Conservation (phyloP, 2,329 filamentous ascomycete species). For the Trichophyton benhamiae region DNA sequence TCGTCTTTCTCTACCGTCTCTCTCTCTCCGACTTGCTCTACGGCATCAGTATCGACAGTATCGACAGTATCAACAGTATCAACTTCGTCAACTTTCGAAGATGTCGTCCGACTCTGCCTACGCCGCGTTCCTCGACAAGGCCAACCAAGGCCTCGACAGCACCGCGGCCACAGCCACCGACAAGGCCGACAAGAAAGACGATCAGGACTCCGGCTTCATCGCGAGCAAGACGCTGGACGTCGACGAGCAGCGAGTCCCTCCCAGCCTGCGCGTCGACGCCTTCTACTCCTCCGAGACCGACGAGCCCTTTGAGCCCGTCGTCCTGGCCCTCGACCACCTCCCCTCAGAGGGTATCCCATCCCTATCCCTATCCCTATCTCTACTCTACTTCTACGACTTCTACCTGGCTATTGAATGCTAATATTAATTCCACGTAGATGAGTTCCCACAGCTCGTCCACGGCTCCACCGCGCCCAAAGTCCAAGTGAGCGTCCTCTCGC, state of each 20-base stretch:
- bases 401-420: no score
- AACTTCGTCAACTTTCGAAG: neutral
- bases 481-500: constrained; percentile 43
- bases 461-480: neutral
- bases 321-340: constrained; percentile 42
- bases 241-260: constrained; percentile 48
- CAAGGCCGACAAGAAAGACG: neutral
- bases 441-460: neutral
- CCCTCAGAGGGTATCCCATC: neutral
- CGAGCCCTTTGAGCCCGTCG: constrained; percentile 70
- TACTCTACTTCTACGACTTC: neutral
- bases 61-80: neutral
- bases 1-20: neutral
- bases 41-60: neutral
- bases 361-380: neutral
- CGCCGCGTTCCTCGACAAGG: constrained; percentile 72
- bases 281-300: constrained; percentile 74
- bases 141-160: constrained; percentile 52
- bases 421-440: neutral
- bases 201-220: constrained; percentile 25
- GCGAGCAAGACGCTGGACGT: neutral
- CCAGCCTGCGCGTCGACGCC: constrained; percentile 44
- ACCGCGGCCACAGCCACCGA: constrained; percentile 5
- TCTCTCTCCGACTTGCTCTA: neutral
- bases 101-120: constrained; percentile 65